Evolutionary conservation across 164 flowering plant species (phyloP), one percentile per base, ranked within the genome.

Genomic region (Cinnamomum micranthum): DNA sequence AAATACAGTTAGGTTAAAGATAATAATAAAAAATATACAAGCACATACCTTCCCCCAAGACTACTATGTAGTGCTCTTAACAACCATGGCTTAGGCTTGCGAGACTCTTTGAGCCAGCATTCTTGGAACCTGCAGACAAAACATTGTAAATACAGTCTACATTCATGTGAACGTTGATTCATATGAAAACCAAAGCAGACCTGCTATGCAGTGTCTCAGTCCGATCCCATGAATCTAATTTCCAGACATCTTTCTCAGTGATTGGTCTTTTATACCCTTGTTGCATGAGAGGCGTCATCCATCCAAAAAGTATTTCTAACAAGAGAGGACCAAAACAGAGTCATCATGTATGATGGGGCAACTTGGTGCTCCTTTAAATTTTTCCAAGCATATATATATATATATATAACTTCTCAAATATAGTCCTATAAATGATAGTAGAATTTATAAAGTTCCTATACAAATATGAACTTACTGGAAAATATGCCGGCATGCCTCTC

Each of bases 201-300:
- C 78, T 89, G 81, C 74, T 81, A 72, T 84, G 78, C 65, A 95
- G 82, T 27, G 95, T 90, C 85, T 93, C 97, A 58, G 97, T 91
- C 76, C 75, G 85, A 80, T 95, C 99, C 99, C 98, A 93, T 24
- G 88, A 79, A 84, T 95, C 98, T 75, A 93, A 78, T 77, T 95
- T 90, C 99, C 99, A 95, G 31, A 95, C 86, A 85, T 92, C 99
- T 82, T 88, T 95, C 84, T 95, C 99, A 63, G 97, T 92, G n/a
- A 95, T 77, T 22, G 98, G 98, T 76, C 87, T 84, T 80, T 78
- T 85, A 80, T 85, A 90, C 19, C 98, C 99, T 68, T 79, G 85
- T 78, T 85, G 75, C 99, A 95, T 89, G 74, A 95, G 81, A 65
- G 93, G 93, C 79, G 84, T 88, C 91, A 93, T 88, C 99, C 98